Evolutionary conservation across 768 basidiomycete species (phyloP).

Genomic region (Naganishia randhawae): DNA sequence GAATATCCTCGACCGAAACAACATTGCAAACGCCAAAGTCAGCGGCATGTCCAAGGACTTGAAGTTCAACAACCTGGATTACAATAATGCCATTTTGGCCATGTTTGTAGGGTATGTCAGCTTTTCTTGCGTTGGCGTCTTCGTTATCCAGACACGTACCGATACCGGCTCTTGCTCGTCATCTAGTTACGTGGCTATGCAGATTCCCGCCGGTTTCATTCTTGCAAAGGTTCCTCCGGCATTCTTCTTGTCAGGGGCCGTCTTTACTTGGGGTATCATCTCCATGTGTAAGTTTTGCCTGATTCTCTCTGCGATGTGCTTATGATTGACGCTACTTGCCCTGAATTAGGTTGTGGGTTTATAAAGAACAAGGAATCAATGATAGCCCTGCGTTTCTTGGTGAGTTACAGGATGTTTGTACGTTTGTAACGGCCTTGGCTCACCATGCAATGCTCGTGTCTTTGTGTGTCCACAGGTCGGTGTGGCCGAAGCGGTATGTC

Average conservation of each 20-base stretch:
- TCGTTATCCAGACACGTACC: neutral
- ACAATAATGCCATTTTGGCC: constrained; percentile 21
- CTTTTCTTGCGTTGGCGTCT: neutral
- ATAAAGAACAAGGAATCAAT: neutral
- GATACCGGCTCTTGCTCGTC: neutral
- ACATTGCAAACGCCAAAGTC: constrained; percentile 28
- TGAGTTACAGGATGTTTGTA: neutral
- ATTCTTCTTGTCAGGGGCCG: constrained; percentile 20
- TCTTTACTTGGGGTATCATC: constrained; percentile 21
- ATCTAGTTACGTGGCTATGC: constrained; percentile 12
- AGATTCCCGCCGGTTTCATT: constrained; percentile 22
- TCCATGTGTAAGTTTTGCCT: constrained; percentile 8
- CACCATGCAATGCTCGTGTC: too few relatives aligned
- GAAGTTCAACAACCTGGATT: constrained; percentile 21
- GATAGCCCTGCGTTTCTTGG: constrained; percentile 15
- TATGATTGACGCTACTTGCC: neutral
- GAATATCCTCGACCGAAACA: constrained; percentile 28
- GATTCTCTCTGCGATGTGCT: neutral
- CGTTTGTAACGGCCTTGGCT: neutral
- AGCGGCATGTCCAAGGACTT: constrained; percentile 24
- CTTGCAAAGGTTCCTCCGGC: constrained; percentile 20
- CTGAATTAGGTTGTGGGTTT: neutral
- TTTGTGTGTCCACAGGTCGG: neutral
- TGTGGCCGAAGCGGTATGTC: constrained; percentile 20
- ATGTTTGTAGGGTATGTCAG: constrained; percentile 16